A percentile compares a stretch with the other conserved stretches of the same genome.
These are phyloP conservation scores for Gynostemma pentaphyllum DNA, from an alignment of 306 rosid species.

Conservation along the genomic window DNA sequence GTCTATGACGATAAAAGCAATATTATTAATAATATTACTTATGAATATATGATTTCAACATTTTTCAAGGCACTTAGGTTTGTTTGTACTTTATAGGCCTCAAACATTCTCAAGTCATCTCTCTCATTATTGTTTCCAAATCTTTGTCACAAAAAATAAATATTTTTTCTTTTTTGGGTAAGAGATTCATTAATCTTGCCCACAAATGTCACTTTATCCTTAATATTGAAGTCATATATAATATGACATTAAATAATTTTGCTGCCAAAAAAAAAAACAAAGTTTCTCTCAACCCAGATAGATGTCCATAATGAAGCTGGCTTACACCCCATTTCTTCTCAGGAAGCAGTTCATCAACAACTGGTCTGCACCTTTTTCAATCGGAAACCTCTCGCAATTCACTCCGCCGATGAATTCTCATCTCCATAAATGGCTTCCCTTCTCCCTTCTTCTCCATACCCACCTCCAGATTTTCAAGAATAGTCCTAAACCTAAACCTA, in stretches of 20 bases:
- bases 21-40: not conserved
- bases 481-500: not conserved
- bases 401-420: not conserved
- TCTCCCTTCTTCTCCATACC: slow-evolving; percentile 3
- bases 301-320: slow-evolving; percentile 30
- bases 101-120: not conserved
- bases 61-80: not conserved
- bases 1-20: not conserved
- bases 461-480: not conserved
- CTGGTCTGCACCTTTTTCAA: slow-evolving; percentile 36
- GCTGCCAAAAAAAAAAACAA: not conserved
- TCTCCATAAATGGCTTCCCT: slow-evolving; percentile 36
- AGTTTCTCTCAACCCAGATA: slow-evolving; percentile 3
- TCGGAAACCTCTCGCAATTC: not conserved
- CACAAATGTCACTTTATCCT: not conserved
- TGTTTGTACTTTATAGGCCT: not conserved
- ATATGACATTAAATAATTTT: not conserved
- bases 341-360: slow-evolving; percentile 31
- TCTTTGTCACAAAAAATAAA: not conserved
- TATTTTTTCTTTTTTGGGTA: not conserved
- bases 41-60: not conserved
- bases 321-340: slow-evolving; percentile 25
- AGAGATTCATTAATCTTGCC: not conserved
- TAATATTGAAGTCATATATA: slow-evolving; percentile 3
- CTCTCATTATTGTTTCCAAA: not conserved